These are phyloP conservation scores for Entamoeba nuttalli DNA, from an alignment of 208 protist genomes.

Conservation along the genomic window DNA sequence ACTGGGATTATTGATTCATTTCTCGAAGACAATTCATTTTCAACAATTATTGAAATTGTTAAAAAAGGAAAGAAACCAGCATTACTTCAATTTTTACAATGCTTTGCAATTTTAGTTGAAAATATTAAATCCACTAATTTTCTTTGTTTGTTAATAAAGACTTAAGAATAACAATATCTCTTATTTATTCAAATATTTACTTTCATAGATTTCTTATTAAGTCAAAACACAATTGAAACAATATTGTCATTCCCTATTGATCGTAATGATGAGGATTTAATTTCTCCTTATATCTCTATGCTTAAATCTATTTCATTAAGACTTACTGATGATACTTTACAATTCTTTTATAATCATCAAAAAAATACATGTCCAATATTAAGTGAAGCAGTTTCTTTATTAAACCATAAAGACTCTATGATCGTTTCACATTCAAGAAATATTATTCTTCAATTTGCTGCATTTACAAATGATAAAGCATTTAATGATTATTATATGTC, in stretches of 20 bases:
- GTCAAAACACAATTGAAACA: background rate
- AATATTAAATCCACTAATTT: background rate
- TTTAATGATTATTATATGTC: background rate
- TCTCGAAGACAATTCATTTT: background rate
- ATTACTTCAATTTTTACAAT: background rate
- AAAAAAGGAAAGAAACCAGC: background rate
- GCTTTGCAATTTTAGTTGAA: background rate
- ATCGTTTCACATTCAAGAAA: background rate
- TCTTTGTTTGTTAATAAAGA: background rate
- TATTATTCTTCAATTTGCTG: background rate
- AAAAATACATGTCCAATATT: background rate
- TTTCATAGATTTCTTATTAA: background rate
- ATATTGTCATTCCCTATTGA: background rate
- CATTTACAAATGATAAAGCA: background rate
- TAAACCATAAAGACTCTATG: background rate
- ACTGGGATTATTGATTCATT: background rate
- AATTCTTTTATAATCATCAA: background rate
- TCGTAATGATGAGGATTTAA: background rate
- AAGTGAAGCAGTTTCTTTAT: background rate
- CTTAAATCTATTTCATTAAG: background rate
- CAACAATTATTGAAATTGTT: background rate
- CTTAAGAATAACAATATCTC: too few relatives aligned
- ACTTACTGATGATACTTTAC: background rate
- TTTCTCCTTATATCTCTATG: background rate
- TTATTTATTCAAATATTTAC: background rate